Evolutionary conservation across 1,139 yeast genomes (phyloP).

Genomic region (Saccharomyces hybrid): DNA sequence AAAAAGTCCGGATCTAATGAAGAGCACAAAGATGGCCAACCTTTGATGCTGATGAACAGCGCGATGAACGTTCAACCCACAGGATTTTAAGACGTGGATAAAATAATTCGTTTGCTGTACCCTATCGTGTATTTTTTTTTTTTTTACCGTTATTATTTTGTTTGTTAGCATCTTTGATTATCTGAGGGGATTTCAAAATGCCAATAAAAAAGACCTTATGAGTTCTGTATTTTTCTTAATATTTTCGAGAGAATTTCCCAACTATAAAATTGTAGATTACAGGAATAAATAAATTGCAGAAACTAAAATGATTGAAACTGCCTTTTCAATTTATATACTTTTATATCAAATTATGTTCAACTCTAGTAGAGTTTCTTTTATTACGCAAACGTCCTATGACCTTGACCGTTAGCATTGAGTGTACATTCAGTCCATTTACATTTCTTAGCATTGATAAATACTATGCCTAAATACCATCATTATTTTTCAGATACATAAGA

Average conservation of each 20-base stretch:
- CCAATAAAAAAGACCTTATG: neutral
- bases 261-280: neutral
- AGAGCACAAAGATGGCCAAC: constrained; percentile 36
- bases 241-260: neutral
- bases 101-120: too few relatives aligned
- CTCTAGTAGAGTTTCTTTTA: neutral
- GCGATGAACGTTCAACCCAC: constrained; percentile 26
- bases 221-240: neutral
- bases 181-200: constrained; percentile 16
- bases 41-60: constrained; percentile 62
- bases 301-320: neutral
- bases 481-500: neutral
- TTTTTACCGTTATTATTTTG: neutral
- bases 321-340: neutral
- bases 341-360: neutral
- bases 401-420: too few relatives aligned
- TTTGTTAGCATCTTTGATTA: constrained; percentile 1
- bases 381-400: too few relatives aligned
- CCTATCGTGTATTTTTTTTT: too few relatives aligned
- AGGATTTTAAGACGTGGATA: constrained; percentile 14
- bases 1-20: constrained; percentile 48
- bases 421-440: neutral
- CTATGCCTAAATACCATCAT: neutral
- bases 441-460: neutral
- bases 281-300: neutral